A percentile compares a stretch with the other conserved stretches of the same genome.
phyloP scores from a whole-genome alignment of 2,329 filamentous ascomycete species.

The Chrysoporthe cubensis region DNA sequence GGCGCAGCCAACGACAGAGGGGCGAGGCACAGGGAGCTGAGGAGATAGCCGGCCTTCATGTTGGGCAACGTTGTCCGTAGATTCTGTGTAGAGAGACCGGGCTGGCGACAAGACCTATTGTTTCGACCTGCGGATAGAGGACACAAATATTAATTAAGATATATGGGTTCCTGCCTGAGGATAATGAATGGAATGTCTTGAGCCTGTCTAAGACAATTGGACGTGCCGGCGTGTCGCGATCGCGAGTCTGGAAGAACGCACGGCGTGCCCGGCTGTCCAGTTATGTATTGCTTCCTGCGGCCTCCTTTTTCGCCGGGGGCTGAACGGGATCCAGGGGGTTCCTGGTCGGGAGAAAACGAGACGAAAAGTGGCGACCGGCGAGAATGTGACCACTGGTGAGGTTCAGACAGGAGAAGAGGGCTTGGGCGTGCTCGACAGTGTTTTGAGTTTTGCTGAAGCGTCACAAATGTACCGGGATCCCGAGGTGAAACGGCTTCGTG shows the following conservation, averaged over 20 bases:
- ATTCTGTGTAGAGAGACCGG: not conserved
- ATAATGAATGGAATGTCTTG: slow-evolving; percentile 3
- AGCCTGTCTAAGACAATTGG: slow-evolving; percentile 18
- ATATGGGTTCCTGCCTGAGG: not conserved
- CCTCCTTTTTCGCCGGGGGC: not conserved
- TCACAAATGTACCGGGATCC: slow-evolving; percentile 9
- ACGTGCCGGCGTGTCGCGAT: slow-evolving; percentile 13
- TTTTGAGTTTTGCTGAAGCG: slow-evolving; percentile 8
- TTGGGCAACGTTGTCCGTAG: slow-evolving; percentile 12
- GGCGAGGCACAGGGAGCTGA: slow-evolving; percentile 20
- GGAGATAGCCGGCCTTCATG: slow-evolving; percentile 24
- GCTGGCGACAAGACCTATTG: not conserved
- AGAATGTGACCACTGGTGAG: not conserved
- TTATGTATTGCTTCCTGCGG: not conserved
- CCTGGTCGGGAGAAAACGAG: not conserved
- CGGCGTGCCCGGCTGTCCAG: not conserved
- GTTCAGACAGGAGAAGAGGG: not conserved
- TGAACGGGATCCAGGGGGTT: not conserved
- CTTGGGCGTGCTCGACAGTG: not conserved
- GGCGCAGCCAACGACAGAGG: slow-evolving; percentile 20
- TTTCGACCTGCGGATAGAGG: not conserved
- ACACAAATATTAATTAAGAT: not conserved
- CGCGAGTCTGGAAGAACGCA: not conserved
- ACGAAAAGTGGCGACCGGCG: slow-evolving; percentile 1
- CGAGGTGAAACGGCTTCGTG: slow-evolving; percentile 8